Conservation (phyloP, 2,329 filamentous ascomycete genomes). For the Sarocladium brachiariae region DNA sequence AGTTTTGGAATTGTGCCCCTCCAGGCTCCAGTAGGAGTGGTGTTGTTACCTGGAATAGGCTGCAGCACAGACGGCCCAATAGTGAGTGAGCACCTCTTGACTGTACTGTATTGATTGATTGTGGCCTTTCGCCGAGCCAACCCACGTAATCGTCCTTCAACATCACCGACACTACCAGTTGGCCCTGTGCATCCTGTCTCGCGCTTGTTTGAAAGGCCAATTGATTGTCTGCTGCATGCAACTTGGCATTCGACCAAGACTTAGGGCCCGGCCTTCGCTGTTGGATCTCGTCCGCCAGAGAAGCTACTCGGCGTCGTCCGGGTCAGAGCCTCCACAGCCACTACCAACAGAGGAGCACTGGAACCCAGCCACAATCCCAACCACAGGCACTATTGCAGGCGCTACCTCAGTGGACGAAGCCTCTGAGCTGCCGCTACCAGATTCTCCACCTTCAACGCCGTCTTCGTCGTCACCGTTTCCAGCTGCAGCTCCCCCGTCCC, state of each 20-base stretch:
- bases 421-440: constrained; percentile 33
- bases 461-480: constrained; percentile 21
- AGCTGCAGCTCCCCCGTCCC: constrained; percentile 14
- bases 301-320: constrained; percentile 17
- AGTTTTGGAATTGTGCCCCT: too few species aligned
- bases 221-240: constrained; percentile 34
- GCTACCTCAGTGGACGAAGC: constrained; percentile 23
- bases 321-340: constrained; percentile 6
- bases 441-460: constrained; percentile 32
- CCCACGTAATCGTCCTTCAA: neutral
- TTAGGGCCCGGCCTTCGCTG: constrained; percentile 46
- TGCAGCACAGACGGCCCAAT: neutral
- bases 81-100: neutral
- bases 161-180: neutral
- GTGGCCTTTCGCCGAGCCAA: neutral
- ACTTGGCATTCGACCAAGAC: constrained; percentile 40
- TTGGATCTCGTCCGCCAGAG: constrained; percentile 41
- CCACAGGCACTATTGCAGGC: constrained; percentile 12
- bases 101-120: neutral
- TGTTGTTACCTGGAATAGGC: too few species aligned
- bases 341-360: neutral
- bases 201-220: neutral
- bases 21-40: too few species aligned
- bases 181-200: neutral
- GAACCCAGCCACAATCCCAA: too few species aligned